phyloP scores from a whole-genome alignment of 2,329 filamentous ascomycete genomes.

The Alternaria brassicicola region DNA sequence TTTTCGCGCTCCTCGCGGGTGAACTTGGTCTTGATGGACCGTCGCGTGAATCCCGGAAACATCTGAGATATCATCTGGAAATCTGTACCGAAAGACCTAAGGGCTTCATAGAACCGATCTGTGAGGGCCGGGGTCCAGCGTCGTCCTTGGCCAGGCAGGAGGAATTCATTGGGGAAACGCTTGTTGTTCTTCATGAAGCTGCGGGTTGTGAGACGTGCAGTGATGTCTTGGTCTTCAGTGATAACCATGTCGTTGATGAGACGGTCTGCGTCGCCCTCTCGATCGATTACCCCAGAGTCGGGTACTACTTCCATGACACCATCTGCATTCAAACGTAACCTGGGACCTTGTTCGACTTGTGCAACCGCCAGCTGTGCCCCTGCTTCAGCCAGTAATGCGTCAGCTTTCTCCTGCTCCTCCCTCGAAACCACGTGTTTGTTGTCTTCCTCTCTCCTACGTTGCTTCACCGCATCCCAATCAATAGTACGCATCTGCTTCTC shows the following conservation, averaged over 20 bases:
- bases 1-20: slow-evolving; percentile 76
- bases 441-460: slow-evolving; percentile 48
- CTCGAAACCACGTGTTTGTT: slow-evolving; percentile 25
- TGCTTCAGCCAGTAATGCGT: slow-evolving; percentile 28
- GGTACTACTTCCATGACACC: slow-evolving; percentile 76
- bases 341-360: slow-evolving; percentile 50
- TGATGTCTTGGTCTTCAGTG: slow-evolving; percentile 80
- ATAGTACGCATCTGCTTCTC: slow-evolving; percentile 75
- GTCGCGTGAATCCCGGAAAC: slow-evolving; percentile 73
- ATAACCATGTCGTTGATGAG: slow-evolving; percentile 62
- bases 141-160: slow-evolving; percentile 53
- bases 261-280: slow-evolving; percentile 66
- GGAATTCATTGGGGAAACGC: slow-evolving; percentile 54
- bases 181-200: slow-evolving; percentile 70
- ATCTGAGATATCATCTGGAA: slow-evolving; percentile 80
- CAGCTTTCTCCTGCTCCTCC: slow-evolving; percentile 31
- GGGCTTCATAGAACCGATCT: slow-evolving; percentile 75
- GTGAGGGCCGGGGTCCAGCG: slow-evolving; percentile 73
- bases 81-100: slow-evolving; percentile 80
- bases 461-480: slow-evolving; percentile 60
- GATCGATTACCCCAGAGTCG: slow-evolving; percentile 69
- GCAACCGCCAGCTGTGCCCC: slow-evolving; percentile 18
- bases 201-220: slow-evolving; percentile 70
- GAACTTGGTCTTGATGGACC: slow-evolving; percentile 82
- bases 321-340: slow-evolving; percentile 64